These are phyloP conservation scores for Sclerotinia spermophila DNA, from an alignment of 2,329 filamentous ascomycete species.

Conservation along the genomic window DNA sequence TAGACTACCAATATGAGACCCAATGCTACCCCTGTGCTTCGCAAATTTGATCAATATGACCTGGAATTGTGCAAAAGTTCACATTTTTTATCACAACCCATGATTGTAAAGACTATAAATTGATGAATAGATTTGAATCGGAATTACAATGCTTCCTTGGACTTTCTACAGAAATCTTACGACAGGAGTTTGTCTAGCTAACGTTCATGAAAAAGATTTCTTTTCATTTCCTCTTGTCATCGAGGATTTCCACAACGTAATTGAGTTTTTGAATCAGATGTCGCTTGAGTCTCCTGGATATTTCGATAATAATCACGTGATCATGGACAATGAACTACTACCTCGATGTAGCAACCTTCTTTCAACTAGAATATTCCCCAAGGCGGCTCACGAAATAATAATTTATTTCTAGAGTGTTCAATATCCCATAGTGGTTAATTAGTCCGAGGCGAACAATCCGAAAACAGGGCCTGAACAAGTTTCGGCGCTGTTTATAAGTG, in stretches of 20 bases:
- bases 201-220: accelerated
- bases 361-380: background rate
- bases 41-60: background rate
- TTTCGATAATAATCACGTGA: background rate
- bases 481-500: background rate
- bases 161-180: background rate
- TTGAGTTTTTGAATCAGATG: background rate
- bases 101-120: background rate
- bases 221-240: too few species aligned
- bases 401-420: background rate
- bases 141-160: background rate
- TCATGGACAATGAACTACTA: accelerated
- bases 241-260: background rate
- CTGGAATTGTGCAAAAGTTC: background rate
- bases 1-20: background rate
- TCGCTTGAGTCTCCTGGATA: background rate
- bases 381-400: background rate
- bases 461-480: background rate
- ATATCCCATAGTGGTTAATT: too few species aligned
- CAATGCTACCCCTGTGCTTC: background rate
- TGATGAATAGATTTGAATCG: background rate
- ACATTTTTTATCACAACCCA: background rate
- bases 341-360: background rate
- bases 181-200: background rate
- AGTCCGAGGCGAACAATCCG: accelerated